A percentile compares a stretch with the other conserved stretches of the same genome.
Conservation (phyloP, 805 yeast genomes). For the Candida pseudofarinosa region DNA sequence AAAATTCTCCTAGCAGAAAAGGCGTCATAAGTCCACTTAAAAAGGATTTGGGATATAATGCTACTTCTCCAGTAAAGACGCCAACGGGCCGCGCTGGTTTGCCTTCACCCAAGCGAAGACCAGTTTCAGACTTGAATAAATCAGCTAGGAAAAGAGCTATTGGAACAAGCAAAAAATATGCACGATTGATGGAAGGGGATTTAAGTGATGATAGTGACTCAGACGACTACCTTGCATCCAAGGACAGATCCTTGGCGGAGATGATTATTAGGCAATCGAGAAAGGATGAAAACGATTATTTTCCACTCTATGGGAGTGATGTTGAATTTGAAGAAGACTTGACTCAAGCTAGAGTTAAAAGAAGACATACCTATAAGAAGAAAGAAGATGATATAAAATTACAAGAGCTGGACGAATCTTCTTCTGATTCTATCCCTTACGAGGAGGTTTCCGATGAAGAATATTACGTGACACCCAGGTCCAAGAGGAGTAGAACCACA, state of each 20-base stretch:
- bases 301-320: slow-evolving; percentile 18
- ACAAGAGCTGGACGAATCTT: neutral
- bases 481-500: neutral
- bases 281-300: slow-evolving; percentile 6
- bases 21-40: slow-evolving; percentile 6
- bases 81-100: slow-evolving; percentile 47
- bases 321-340: slow-evolving; percentile 20
- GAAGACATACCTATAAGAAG: slow-evolving; percentile 2
- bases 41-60: neutral
- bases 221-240: slow-evolving; percentile 24
- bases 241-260: slow-evolving; percentile 46
- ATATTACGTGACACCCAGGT: neutral
- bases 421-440: neutral
- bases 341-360: slow-evolving; percentile 4
- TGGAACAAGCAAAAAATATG: slow-evolving; percentile 22
- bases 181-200: slow-evolving; percentile 30
- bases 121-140: slow-evolving; percentile 34
- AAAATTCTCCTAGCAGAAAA: slow-evolving; percentile 13
- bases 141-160: slow-evolving; percentile 50
- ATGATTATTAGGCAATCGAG: slow-evolving; percentile 23
- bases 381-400: neutral
- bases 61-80: slow-evolving; percentile 25
- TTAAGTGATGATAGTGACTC: slow-evolving; percentile 20
- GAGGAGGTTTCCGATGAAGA: neutral
- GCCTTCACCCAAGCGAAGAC: slow-evolving; percentile 39